Conservation (phyloP, 2,329 filamentous ascomycete species). For the Sordariomycetes sp. region DNA sequence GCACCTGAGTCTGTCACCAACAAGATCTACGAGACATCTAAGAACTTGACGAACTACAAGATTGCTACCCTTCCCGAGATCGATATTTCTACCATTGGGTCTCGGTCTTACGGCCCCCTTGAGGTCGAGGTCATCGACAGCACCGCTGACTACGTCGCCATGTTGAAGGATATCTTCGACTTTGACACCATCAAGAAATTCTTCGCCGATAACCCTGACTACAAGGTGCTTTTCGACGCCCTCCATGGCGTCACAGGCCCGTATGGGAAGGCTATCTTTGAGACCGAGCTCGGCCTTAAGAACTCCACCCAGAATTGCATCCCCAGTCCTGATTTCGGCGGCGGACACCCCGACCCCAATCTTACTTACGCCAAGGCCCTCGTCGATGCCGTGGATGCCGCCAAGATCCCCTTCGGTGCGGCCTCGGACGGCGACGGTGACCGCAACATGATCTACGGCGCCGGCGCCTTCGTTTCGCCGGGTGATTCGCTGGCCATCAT, state of each 20-base stretch:
- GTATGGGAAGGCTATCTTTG: conserved; percentile 91
- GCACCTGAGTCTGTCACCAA: conserved; percentile 95
- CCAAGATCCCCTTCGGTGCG: conserved; percentile 87
- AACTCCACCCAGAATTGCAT: conserved; percentile 78
- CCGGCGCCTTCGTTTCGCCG: conserved; percentile 90
- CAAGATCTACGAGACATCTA: conserved; percentile 92
- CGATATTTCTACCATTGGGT: conserved; percentile 74
- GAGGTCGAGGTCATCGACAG: conserved; percentile 96
- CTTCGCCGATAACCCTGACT: conserved; percentile 75
- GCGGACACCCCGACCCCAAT: conserved; percentile 96
- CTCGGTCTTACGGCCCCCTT: conserved; percentile 70
- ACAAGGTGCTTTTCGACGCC: conserved; percentile 94
- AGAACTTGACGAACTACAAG: conserved; percentile 86
- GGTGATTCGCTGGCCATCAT: conserved; percentile 98
- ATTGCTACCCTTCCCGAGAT: conserved; percentile 78
- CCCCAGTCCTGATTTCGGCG: conserved; percentile 89
- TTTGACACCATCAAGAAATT: conserved; percentile 94
- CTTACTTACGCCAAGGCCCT: conserved; percentile 92
- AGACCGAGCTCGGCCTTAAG: conserved; percentile 80
- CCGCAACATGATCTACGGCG: conserved; percentile 99
- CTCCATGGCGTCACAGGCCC: conserved; percentile 91
- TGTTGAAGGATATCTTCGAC: conserved; percentile 98
- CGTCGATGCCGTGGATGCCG: conserved; percentile 86
- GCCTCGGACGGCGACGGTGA: conserved; percentile 96
- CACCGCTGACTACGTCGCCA: conserved; percentile 79